phyloP scores from a whole-genome alignment of 2,329 filamentous ascomycete species.

The Pseudodiploospora longispora region DNA sequence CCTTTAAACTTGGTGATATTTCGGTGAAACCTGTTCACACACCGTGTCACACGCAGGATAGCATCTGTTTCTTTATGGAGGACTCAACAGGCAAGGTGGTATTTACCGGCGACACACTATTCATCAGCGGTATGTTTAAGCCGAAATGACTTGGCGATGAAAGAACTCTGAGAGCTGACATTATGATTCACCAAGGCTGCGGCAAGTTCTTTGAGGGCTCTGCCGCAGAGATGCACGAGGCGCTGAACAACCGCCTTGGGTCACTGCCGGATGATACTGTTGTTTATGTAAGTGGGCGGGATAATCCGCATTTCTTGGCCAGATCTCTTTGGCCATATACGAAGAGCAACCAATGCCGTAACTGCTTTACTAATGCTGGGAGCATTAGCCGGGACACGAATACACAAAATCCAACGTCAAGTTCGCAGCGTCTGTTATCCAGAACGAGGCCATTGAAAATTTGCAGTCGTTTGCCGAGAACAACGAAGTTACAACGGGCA shows the following conservation, averaged over 20 bases:
- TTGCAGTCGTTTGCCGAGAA: slow-evolving; percentile 67
- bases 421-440: slow-evolving; percentile 70
- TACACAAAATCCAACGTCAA: slow-evolving; percentile 97
- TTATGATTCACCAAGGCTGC: slow-evolving; percentile 53
- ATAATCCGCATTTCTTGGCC: neutral
- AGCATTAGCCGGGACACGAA: slow-evolving; percentile 74
- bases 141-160: neutral
- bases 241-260: slow-evolving; percentile 77
- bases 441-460: slow-evolving; percentile 67
- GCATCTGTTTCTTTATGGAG: slow-evolving; percentile 89
- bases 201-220: slow-evolving; percentile 94
- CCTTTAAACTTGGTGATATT: slow-evolving; percentile 78
- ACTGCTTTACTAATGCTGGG: neutral
- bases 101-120: slow-evolving; percentile 94
- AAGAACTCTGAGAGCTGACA: neutral
- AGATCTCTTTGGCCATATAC: neutral
- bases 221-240: slow-evolving; percentile 83
- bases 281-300: slow-evolving; percentile 60
- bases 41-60: slow-evolving; percentile 96
- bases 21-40: slow-evolving; percentile 84
- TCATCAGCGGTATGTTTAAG: slow-evolving; percentile 66
- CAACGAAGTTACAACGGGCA: slow-evolving; percentile 85
- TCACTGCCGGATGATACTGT: slow-evolving; percentile 81
- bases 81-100: slow-evolving; percentile 69
- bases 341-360: neutral